A percentile compares a stretch with the other conserved stretches of the same genome.
phyloP scores from a whole-genome alignment of 176 grass and related monocot species.

The Echinochloa phyllopogon region DNA sequence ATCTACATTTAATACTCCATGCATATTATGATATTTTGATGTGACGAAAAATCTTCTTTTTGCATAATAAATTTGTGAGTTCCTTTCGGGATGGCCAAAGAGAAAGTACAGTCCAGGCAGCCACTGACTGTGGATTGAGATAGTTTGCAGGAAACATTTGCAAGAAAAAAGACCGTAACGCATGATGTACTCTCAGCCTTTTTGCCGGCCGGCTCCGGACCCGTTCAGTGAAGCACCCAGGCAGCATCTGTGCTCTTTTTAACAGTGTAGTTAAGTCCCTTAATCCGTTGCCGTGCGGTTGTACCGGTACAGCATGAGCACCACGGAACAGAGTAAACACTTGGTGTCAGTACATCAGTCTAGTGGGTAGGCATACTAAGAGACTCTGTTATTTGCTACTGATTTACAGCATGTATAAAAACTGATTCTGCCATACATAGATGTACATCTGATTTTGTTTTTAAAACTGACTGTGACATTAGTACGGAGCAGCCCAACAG shows the following conservation, averaged over 20 bases:
- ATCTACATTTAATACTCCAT: too few species aligned
- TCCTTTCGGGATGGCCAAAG: too few species aligned
- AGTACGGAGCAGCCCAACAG: too few species aligned
- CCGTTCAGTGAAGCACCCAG: not conserved
- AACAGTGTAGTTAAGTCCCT: not conserved
- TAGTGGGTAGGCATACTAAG: not conserved
- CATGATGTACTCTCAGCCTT: not conserved
- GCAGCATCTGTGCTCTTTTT: not conserved
- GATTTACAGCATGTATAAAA: too few species aligned
- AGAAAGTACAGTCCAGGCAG: not conserved
- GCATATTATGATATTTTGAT: too few species aligned
- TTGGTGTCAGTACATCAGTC: not conserved
- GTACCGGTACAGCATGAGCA: not conserved
- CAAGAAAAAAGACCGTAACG: not conserved
- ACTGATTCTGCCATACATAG: too few species aligned
- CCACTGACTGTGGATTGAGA: not conserved
- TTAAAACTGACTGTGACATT: too few species aligned
- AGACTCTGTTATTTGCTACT: not conserved
- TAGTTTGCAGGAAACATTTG: not conserved
- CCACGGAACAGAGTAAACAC: not conserved
- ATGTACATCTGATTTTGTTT: too few species aligned
- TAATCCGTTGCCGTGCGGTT: not conserved
- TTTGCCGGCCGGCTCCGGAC: not conserved
- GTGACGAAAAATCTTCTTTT: too few species aligned
- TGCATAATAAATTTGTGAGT: too few species aligned